A percentile compares a stretch with the other conserved stretches of the same genome.
Conservation (phyloP, 1,284 basidiomycete species). For the Ganoderma meredithae region DNA sequence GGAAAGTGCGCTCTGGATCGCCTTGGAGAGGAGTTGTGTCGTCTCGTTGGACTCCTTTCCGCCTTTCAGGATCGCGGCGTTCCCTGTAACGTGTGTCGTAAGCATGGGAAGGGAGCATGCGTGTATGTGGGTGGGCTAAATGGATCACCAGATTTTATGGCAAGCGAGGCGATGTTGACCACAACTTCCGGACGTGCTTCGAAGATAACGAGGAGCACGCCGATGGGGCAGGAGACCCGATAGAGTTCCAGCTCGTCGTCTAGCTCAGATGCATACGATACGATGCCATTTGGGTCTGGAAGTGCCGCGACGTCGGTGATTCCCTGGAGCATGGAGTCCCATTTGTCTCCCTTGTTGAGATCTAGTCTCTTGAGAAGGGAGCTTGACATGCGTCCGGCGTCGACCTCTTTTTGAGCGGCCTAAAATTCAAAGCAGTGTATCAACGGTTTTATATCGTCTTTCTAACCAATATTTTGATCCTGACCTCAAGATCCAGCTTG, state of each 20-base stretch:
- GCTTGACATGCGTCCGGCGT: constrained; percentile 82
- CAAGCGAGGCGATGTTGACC: constrained; percentile 95
- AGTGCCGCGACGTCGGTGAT: constrained; percentile 87
- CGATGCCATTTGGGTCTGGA: constrained; percentile 86
- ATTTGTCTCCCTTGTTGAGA: constrained; percentile 87
- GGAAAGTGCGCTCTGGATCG: constrained; percentile 83
- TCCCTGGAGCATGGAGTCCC: constrained; percentile 93
- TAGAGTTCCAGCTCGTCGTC: constrained; percentile 91
- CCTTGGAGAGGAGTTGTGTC: constrained; percentile 74
- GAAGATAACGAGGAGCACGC: constrained; percentile 96
- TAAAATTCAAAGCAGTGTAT: constrained; percentile 39
- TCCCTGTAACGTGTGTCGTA: constrained; percentile 60
- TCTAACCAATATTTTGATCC: constrained; percentile 11
- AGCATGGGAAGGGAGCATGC: neutral
- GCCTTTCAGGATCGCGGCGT: constrained; percentile 96
- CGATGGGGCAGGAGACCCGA: constrained; percentile 96
- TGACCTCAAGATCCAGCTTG: constrained; percentile 78
- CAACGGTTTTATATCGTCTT: neutral
- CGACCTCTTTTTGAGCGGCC: constrained; percentile 83
- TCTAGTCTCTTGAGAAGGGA: constrained; percentile 90
- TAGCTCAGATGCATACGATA: constrained; percentile 89
- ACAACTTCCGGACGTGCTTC: constrained; percentile 98
- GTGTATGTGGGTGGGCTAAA: neutral
- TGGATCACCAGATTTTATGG: constrained; percentile 90
- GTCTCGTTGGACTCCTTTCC: constrained; percentile 92